Base-by-base conservation (phyloP, 306 rosid genomes). In the Carpinus viminea region DNA sequence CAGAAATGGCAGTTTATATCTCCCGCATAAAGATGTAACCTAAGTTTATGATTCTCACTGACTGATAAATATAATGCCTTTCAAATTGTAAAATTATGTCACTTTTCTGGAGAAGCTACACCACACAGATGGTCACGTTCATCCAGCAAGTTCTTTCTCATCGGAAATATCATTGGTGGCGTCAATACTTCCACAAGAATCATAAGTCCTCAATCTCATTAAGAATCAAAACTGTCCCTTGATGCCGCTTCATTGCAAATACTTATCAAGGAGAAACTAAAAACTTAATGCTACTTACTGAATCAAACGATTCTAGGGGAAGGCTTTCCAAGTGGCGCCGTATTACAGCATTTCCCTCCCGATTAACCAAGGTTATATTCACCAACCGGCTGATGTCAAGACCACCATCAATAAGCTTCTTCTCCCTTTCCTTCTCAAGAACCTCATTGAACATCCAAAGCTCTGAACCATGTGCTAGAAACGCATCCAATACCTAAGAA, bases 381-480 rank as follows among this genome's bases (percentile, higher is more conserved):
- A 76, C 93, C 86, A 93, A 84, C 56, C 92, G 89, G 83, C 59
- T 84, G 38, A 89, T 76, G 85, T 93, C 98, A 76, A 93, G 95
- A 71, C 98, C 95, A 7, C 98, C 98, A 73, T 93, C 92, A 57
- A 81, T 85, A 81, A 91, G 93, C 87, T 93, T 93, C 90, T 81
- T 86, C 50, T 91, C 90, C 89, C 98, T 87, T 82, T 90, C 98
- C 46, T 90, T 87, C 78, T 91, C 98, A 65, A 85, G 89, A 82
- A 93, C 97, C 79, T 91, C 98, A 81, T 91, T 93, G 85, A 93
- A 93, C 98, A 93, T 91, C 98, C 98, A 93, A 70, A 93, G 95
- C 88, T 93, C 98, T 54, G 98, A 91, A 73, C 89, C 88, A 56
- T 75, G 88, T 61, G 98, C 95, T 59, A 93, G 88, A 83, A 91